phyloP scores from a whole-genome alignment of 176 grass and related monocot species.

The Oryza longistaminata region DNA sequence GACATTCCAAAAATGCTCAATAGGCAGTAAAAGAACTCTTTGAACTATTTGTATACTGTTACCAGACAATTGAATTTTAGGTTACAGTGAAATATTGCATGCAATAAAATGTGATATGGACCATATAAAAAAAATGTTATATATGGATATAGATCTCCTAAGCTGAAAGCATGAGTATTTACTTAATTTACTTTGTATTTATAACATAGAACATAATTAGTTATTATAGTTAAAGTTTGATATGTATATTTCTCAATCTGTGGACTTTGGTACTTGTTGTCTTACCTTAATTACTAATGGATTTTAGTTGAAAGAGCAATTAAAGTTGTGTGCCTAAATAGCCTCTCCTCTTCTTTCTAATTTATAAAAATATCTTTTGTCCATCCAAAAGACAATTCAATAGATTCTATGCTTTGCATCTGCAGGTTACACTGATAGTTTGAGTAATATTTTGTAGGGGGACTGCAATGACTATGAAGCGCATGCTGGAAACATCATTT shows the following conservation, averaged over 20 bases:
- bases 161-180: not conserved
- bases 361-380: not conserved
- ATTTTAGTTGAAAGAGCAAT: not conserved
- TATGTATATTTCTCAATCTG: not conserved
- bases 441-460: conserved; percentile 56
- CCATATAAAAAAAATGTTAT: not conserved
- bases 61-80: not conserved
- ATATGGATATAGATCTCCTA: not conserved
- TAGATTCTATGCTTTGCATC: not conserved
- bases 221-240: not conserved
- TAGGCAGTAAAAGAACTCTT: not conserved
- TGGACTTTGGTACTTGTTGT: not conserved
- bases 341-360: not conserved
- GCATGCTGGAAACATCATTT: conserved; percentile 91
- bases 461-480: conserved; percentile 84
- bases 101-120: not conserved
- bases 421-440: conserved; percentile 7
- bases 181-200: conserved; percentile 5
- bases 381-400: not conserved
- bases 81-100: not conserved
- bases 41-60: not conserved
- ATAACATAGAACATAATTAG: not conserved
- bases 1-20: not conserved
- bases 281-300: not conserved
- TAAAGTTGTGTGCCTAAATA: not conserved